Evolutionary conservation across 495 filamentous ascomycete genomes (phyloP), one percentile per base, ranked within the genome.

Genomic region (Cercophora newfieldiana): DNA sequence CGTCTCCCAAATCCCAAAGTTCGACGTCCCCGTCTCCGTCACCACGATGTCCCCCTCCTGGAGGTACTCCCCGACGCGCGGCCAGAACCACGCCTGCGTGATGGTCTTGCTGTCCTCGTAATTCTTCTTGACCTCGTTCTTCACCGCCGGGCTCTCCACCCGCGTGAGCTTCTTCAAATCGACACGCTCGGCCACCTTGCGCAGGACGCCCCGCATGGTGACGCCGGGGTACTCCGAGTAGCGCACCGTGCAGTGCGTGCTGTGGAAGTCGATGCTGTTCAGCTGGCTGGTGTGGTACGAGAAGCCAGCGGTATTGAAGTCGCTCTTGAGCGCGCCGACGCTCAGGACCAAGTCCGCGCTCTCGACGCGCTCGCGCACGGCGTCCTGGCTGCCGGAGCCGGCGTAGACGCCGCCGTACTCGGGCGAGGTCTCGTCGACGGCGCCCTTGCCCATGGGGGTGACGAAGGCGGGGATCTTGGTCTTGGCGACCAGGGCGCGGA

Each of bases 281-380:
- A 93, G 84, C 75, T 92, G 90, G 12, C 89, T 89, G 44, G 92
- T 87, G 64, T 86, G 88, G 71, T 96, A 97, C 7, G 90, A 90
- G 81, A 97, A 97, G 18, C 94, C 94, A 12, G 89, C 81, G 16
- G 93, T 95, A 76, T 97, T 97, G 82, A 96, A 96, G 71, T 97
- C 94, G 67, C 88, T 92, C 77, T 83, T 84, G 54, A 97, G 88
- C 26, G 92, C 82, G 31, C 94, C 94, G 67, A 97, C 88, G 66
- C 84, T 90, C 16, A 97, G 80, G 22, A 97, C 89, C 2, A 97
- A 83, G 69, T 97, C 94, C 0, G 93, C 87, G 2, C 83, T 82
- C 72, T 97, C 93, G 44, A 97, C 88, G 19, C 85, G 82, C 53
- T 92, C 87, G 57, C 84, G 81, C 5, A 96, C 91, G 28, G 84